Evolutionary conservation across 192 early-diverging fungal genomes (phyloP).

Genomic region (Gigaspora rosea): DNA sequence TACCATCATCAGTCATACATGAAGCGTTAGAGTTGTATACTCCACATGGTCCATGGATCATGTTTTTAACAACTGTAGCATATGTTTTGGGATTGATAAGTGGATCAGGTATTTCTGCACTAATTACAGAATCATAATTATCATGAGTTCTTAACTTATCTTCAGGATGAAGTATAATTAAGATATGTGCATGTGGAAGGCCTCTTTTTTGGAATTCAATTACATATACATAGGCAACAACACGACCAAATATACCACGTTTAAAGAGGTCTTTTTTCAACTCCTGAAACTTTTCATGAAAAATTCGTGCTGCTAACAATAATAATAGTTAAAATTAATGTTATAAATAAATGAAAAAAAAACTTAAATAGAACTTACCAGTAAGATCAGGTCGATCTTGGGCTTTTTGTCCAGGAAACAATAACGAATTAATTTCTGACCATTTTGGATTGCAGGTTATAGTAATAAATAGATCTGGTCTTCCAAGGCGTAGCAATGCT

Average conservation of each 20-base stretch:
- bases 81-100: neutral
- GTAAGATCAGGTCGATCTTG: constrained; percentile 33
- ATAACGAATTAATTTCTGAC: constrained; percentile 25
- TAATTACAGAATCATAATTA: constrained; percentile 31
- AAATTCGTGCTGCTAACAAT: neutral
- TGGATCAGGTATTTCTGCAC: constrained; percentile 36
- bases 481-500: too few species aligned
- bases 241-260: constrained; percentile 31
- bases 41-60: neutral
- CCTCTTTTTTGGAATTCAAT: constrained; percentile 49
- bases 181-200: constrained; percentile 43
- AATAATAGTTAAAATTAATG: too few species aligned
- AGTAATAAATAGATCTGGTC: constrained; percentile 36
- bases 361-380: too few species aligned
- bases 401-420: constrained; percentile 5
- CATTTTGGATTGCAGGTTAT: constrained; percentile 38
- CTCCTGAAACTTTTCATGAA: constrained; percentile 25
- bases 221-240: constrained; percentile 33
- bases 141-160: constrained; percentile 27
- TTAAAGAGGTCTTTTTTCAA: constrained; percentile 22
- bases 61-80: constrained; percentile 13
- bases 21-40: neutral
- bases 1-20: constrained; percentile 41
- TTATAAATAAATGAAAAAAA: too few species aligned
- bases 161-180: constrained; percentile 31